Percentiles rank a stretch among this genome's conserved stretches.
Evolutionary conservation across 2,329 filamentous ascomycete genomes (phyloP).

Genomic region (Ophiobolus disseminans): DNA sequence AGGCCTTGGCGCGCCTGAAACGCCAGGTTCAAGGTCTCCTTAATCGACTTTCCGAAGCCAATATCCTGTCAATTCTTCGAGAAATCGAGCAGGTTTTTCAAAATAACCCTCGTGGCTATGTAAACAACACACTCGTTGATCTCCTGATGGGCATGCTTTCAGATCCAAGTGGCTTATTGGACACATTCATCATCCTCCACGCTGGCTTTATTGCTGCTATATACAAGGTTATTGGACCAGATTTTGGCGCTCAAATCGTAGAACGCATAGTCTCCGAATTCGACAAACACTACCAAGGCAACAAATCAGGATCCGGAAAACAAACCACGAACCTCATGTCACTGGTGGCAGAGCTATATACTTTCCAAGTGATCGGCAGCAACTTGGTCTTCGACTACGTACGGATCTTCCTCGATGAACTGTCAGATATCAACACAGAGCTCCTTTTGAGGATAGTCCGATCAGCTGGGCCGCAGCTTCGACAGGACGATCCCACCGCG

Average conservation of each 20-base stretch:
- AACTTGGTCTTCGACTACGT: constrained; percentile 92
- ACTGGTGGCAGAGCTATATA: constrained; percentile 86
- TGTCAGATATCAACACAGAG: constrained; percentile 88
- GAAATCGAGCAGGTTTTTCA: constrained; percentile 86
- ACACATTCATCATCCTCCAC: constrained; percentile 89
- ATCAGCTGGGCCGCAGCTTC: constrained; percentile 77
- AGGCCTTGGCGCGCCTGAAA: constrained; percentile 72
- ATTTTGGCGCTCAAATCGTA: constrained; percentile 87
- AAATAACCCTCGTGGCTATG: constrained; percentile 83
- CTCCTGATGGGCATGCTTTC: constrained; percentile 80
- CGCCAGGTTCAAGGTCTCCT: constrained; percentile 86
- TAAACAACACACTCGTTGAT: constrained; percentile 80
- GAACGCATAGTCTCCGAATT: constrained; percentile 80
- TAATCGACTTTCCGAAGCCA: constrained; percentile 92
- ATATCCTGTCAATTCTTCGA: constrained; percentile 80
- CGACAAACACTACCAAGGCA: constrained; percentile 65
- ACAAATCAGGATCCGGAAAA: constrained; percentile 47
- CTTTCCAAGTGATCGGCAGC: constrained; percentile 84
- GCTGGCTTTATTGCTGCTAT: constrained; percentile 88
- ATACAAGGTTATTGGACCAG: constrained; percentile 85
- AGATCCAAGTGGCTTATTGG: constrained; percentile 78
- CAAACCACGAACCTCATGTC: constrained; percentile 82
- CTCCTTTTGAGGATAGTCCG: constrained; percentile 84
- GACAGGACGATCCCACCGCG: constrained; percentile 85
- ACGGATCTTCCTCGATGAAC: constrained; percentile 73